Evolutionary conservation across 2,329 filamentous ascomycete genomes (phyloP), one percentile per base, ranked within the genome.

Genomic region (Arthrobotrys megalospora): DNA sequence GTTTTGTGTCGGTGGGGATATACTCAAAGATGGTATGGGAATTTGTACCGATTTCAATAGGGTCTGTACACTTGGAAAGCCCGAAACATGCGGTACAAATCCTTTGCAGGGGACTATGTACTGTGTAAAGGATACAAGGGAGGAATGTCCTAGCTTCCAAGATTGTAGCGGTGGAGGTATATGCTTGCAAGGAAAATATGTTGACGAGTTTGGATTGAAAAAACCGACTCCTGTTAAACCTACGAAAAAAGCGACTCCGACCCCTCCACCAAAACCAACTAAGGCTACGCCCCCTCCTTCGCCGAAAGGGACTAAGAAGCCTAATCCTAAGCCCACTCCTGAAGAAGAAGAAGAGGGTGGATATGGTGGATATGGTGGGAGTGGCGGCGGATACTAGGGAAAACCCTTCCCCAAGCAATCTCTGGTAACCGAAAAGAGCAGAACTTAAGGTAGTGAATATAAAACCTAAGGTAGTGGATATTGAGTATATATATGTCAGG

Each of bases 51-150:
- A 21, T 8, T 52, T 52, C 16, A 45, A 45, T 12, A 45, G 41
- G n/a, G 41, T 12, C n/a, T 45, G 41, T 16, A 45, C 41, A 6
- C 12, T 45, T 16, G 41, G 41, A 12, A 16, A 45, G 12, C 32
- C 36, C 6, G 55, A 19, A 21, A 43, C 16, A 11, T 52, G 19
- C 19, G 24, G 48, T 1, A 52, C 48, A 3, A 52, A 52, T 52
- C 24, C 24, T 10, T 8, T 10, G 48, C 48, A 52, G 11, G 48
- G 24, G 7, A 4, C 19, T 14, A 52, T 24, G 48, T 52, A 52
- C 24, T 52, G 48, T n/a, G 48, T 52, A 1, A 52, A 52, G 14
- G 48, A 52, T 52, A 8, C 48, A 24, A 52, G 48, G 14, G 6
- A 8, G 8, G 19, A 32, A 11, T 52, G 48, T 52, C 48, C 48